Evolutionary conservation across 768 basidiomycete species (phyloP).

Genomic region (Kwoniella pini): DNA sequence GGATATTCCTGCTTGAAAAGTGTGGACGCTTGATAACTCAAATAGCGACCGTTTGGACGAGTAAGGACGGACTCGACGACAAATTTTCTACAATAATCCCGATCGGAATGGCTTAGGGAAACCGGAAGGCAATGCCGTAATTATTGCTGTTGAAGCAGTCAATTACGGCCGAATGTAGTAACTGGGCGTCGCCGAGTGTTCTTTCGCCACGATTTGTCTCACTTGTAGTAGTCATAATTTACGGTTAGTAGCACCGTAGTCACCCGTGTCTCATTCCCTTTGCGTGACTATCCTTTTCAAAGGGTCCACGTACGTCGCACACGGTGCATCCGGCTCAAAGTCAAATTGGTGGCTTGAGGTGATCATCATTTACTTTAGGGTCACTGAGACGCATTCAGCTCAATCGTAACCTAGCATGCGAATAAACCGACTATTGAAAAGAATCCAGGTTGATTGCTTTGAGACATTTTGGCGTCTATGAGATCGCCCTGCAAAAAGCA

Average conservation of each 20-base stretch:
- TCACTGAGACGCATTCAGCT: not conserved
- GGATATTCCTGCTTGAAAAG: too few relatives aligned
- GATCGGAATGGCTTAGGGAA: not conserved
- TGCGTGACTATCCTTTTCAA: too few relatives aligned
- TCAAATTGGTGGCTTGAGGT: not conserved
- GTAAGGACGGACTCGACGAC: too few relatives aligned
- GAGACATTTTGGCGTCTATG: not conserved
- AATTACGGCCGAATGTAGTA: not conserved
- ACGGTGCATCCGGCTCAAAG: too few relatives aligned
- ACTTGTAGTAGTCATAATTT: not conserved
- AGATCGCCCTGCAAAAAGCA: not conserved
- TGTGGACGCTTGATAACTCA: too few relatives aligned
- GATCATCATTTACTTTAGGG: not conserved
- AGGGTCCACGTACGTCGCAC: too few relatives aligned
- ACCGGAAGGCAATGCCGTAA: not conserved
- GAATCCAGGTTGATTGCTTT: not conserved
- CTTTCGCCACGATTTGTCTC: not conserved
- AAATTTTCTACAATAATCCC: not conserved
- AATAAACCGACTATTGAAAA: too few relatives aligned
- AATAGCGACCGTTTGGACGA: too few relatives aligned
- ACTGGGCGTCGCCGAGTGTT: not conserved
- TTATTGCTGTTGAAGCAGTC: too few relatives aligned
- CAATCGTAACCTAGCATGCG: not conserved
- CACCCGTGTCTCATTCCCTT: slow-evolving; percentile 1
- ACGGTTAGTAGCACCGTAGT: not conserved